A percentile compares a stretch with the other conserved stretches of the same genome.
phyloP scores from a whole-genome alignment of 768 basidiomycete species.

The Rhodocollybia butyracea region DNA sequence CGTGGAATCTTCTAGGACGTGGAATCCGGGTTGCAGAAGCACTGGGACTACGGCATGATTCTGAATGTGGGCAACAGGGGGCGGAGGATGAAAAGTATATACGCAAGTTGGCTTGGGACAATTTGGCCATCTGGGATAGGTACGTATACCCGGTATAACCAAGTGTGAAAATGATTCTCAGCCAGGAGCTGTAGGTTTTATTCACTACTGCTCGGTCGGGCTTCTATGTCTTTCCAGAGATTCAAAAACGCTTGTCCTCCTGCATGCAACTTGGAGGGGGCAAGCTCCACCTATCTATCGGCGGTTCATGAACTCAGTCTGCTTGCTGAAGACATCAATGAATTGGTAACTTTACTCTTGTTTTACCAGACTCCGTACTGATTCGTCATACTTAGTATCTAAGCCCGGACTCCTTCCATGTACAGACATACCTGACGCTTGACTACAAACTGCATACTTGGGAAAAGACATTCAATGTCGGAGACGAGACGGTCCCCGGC shows the following conservation, averaged over 20 bases:
- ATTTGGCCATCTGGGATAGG: conserved; percentile 41
- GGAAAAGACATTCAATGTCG: not conserved
- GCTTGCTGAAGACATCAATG: not conserved
- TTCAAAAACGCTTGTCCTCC: not conserved
- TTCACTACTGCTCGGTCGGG: not conserved
- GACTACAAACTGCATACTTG: not conserved
- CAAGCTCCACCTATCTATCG: not conserved
- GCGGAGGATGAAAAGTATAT: conserved; percentile 38
- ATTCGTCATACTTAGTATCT: not conserved
- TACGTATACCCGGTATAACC: conserved; percentile 14
- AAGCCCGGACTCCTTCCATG: not conserved
- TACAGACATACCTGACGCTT: not conserved
- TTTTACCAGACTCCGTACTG: not conserved
- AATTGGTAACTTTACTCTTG: not conserved
- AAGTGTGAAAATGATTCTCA: not conserved
- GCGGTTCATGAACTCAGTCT: not conserved
- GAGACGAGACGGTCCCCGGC: not conserved
- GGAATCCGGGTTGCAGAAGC: conserved; percentile 37
- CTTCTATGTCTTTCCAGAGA: not conserved
- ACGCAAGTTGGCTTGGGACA: conserved; percentile 43
- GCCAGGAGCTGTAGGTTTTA: not conserved
- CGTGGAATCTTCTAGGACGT: conserved; percentile 43
- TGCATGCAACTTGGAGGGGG: not conserved
- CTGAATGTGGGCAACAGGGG: conserved; percentile 41
- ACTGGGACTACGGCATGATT: conserved; percentile 43